These are phyloP conservation scores for Cyclocybe cylindracea DNA, from an alignment of 768 basidiomycete species.

Conservation along the genomic window DNA sequence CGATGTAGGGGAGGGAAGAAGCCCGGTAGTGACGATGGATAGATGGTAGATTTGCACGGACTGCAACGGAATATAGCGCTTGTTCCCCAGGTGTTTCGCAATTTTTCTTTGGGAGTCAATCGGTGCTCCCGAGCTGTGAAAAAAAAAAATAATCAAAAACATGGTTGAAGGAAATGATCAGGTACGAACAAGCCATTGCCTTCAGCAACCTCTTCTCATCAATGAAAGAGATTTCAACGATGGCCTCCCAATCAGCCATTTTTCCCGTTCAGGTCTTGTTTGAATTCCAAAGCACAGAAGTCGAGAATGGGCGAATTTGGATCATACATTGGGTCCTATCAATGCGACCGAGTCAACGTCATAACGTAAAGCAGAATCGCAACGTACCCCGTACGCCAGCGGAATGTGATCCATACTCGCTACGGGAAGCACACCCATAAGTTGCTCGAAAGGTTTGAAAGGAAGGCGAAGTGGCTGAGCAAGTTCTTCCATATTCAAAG, in stretches of 20 bases:
- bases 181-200: conserved; percentile 75
- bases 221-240: conserved; percentile 99
- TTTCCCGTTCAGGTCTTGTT: conserved; percentile 94
- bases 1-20: conserved; percentile 90
- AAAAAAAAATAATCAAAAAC: neutral
- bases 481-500: conserved; percentile 11
- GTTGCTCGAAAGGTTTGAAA: conserved; percentile 91
- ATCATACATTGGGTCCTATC: conserved; percentile 87
- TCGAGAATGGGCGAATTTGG: conserved; percentile 87
- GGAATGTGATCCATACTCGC: conserved; percentile 92
- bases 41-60: conserved; percentile 60
- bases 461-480: conserved; percentile 38
- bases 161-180: neutral
- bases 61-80: conserved; percentile 80
- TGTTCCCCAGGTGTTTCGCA: no score
- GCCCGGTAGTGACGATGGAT: conserved; percentile 91
- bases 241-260: conserved; percentile 98
- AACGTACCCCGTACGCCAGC: conserved; percentile 72
- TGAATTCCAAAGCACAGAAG: conserved; percentile 93
- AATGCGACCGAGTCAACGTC: neutral
- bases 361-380: neutral
- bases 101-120: conserved; percentile 71
- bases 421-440: conserved; percentile 96
- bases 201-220: conserved; percentile 73
- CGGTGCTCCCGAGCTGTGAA: conserved; percentile 72